Conservation (phyloP, 2,329 filamentous ascomycete genomes). For the Apiospora aurea region DNA sequence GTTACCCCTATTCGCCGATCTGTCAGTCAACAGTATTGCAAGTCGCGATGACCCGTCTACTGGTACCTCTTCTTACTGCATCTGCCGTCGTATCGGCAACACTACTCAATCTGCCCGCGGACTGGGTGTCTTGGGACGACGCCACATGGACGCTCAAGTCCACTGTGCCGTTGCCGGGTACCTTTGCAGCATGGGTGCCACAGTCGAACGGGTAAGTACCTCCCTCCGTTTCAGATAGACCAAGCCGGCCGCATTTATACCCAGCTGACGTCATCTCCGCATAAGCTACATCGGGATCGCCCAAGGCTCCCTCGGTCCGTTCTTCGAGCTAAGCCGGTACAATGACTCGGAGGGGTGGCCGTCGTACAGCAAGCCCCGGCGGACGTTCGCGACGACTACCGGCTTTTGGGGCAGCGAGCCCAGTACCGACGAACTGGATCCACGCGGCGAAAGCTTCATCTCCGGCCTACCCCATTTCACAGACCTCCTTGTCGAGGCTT, state of each 20-base stretch:
- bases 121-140: slow-evolving; percentile 23
- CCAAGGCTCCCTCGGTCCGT: slow-evolving; percentile 21
- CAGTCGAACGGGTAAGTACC: slow-evolving; percentile 17
- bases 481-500: slow-evolving; percentile 22
- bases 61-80: neutral
- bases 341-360: slow-evolving; percentile 24
- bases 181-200: slow-evolving; percentile 16
- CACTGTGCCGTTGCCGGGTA: neutral
- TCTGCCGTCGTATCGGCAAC: neutral
- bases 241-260: no score
- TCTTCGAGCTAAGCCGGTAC: slow-evolving; percentile 22
- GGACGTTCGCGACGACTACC: slow-evolving; percentile 13
- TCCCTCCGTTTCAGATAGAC: neutral
- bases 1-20: neutral
- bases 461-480: slow-evolving; percentile 20
- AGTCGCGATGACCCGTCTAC: neutral
- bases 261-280: neutral
- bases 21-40: neutral
- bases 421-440: slow-evolving; percentile 16
- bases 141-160: slow-evolving; percentile 21
- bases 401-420: slow-evolving; percentile 22
- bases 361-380: slow-evolving; percentile 20
- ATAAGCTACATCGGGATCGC: slow-evolving; percentile 20
- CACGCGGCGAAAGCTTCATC: slow-evolving; percentile 22
- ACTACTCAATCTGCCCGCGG: neutral